Percentiles rank a stretch among this genome's conserved stretches.
Evolutionary conservation across 305 asterid species (phyloP).

Genomic region (Solanum aculeatissimum): DNA sequence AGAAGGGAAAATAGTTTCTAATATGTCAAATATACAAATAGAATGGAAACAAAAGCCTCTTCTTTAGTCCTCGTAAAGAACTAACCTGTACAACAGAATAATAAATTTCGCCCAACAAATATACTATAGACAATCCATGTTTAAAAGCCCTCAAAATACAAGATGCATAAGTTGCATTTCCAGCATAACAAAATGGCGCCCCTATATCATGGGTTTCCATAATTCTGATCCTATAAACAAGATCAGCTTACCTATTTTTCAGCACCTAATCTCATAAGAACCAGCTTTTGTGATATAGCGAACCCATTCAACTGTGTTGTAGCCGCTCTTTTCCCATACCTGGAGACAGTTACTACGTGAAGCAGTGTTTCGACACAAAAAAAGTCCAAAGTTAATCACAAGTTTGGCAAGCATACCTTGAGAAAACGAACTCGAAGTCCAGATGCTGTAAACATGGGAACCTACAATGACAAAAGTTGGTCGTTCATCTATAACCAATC

Average conservation of each 20-base stretch:
- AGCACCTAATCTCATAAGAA: conserved; percentile 93
- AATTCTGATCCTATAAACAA: background rate
- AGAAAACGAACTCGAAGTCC: conserved; percentile 97
- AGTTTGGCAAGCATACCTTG: conserved; percentile 43
- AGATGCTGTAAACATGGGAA: conserved; percentile 98
- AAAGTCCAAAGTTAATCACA: background rate
- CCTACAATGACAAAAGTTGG: conserved; percentile 33
- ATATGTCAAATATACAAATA: background rate
- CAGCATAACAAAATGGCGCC: background rate
- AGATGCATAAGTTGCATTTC: background rate
- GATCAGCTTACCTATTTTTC: background rate
- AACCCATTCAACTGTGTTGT: conserved; percentile 99
- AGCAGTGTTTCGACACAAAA: background rate
- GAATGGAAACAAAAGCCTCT: background rate
- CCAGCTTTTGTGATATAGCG: conserved; percentile 99
- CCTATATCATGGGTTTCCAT: background rate
- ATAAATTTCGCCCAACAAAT: background rate
- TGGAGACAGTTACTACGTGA: conserved; percentile 17
- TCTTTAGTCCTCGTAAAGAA: background rate
- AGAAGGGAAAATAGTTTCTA: background rate
- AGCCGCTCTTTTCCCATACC: conserved; percentile 99
- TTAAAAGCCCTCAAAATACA: background rate
- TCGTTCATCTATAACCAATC: background rate
- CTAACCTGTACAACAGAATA: background rate
- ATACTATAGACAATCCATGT: background rate